Evolutionary conservation across 331 rosid genomes (phyloP).

Genomic region (Acacia concinna): DNA sequence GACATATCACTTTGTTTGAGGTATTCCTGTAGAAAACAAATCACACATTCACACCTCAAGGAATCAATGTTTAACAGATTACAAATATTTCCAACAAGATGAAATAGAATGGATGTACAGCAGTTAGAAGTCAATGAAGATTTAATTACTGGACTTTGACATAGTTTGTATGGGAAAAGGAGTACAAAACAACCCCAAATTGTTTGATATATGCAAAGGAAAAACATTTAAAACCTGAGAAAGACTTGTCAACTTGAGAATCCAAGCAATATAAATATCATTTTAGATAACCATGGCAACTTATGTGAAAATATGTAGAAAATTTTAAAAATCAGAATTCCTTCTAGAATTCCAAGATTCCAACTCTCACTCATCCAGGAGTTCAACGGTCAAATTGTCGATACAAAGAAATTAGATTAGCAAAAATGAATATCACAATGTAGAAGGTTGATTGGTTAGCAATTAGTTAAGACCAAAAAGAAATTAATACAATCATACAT

Average conservation of each 20-base stretch:
- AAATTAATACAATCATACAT: conserved; percentile 16
- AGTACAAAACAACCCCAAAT: background rate
- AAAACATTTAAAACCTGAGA: conserved; percentile 9
- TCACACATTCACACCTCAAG: conserved; percentile 17
- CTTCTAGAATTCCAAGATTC: background rate
- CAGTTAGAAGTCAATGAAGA: conserved; percentile 15
- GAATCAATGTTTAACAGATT: conserved; percentile 24
- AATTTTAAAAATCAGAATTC: too few species aligned
- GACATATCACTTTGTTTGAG: conserved; percentile 84
- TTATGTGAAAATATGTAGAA: conserved; percentile 15
- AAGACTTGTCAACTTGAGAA: conserved; percentile 5
- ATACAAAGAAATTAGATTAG: conserved; percentile 14
- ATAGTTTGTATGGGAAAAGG: conserved; percentile 1
- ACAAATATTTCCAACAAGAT: conserved; percentile 25
- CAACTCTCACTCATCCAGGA: conserved; percentile 15
- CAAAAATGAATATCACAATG: conserved; percentile 14
- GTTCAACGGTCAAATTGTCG: conserved; percentile 21
- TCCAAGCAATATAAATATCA: conserved; percentile 16
- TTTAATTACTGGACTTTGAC: background rate
- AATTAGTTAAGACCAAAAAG: conserved; percentile 6
- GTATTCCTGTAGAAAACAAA: conserved; percentile 73
- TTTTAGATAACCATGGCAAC: background rate
- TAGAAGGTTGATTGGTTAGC: conserved; percentile 16
- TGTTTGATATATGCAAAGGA: background rate
- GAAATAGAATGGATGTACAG: conserved; percentile 6